These are phyloP conservation scores for Triticum aestivum DNA, from an alignment of 176 grass and related monocot species.

Conservation along the genomic window DNA sequence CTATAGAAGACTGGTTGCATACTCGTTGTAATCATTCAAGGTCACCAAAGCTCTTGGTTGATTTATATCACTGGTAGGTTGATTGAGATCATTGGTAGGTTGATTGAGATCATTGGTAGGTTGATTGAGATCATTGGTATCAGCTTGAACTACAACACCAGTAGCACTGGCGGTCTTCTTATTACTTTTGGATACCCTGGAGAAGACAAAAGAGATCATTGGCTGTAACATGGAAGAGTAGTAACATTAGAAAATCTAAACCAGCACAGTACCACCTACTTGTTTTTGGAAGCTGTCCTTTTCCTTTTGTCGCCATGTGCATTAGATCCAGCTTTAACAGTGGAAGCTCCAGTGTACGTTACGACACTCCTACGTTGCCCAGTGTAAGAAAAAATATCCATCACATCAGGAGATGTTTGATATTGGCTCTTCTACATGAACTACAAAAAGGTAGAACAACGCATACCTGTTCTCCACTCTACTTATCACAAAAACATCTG, in stretches of 20 bases:
- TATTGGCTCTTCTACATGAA: not conserved
- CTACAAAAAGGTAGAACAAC: slow-evolving; percentile 6
- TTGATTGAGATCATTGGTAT: slow-evolving; percentile 40
- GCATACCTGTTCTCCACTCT: slow-evolving; percentile 78
- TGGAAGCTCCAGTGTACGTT: slow-evolving; percentile 59
- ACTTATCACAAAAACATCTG: slow-evolving; percentile 80
- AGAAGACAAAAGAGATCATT: slow-evolving; percentile 22
- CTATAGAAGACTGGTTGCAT: not conserved
- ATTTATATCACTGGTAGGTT: slow-evolving; percentile 28
- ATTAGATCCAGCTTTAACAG: slow-evolving; percentile 46
- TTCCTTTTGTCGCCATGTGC: slow-evolving; percentile 51
- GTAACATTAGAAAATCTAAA: slow-evolving; percentile 32
- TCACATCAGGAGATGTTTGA: slow-evolving; percentile 23
- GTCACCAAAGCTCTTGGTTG: slow-evolving; percentile 49
- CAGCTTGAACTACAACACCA: slow-evolving; percentile 40
- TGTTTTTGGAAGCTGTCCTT: slow-evolving; percentile 47
- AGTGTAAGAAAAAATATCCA: slow-evolving; percentile 24
- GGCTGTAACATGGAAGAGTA: slow-evolving; percentile 14
- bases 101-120: slow-evolving; percentile 35
- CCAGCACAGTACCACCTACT: slow-evolving; percentile 20
- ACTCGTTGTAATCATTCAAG: slow-evolving; percentile 71
- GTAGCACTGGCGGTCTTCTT: slow-evolving; percentile 39
- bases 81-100: slow-evolving; percentile 1
- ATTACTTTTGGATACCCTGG: slow-evolving; percentile 71
- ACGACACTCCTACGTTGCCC: slow-evolving; percentile 50